Evolutionary conservation across 78 protist species (phyloP), one percentile per base, ranked within the genome.

Genomic region (Chrysochromulina parva): DNA sequence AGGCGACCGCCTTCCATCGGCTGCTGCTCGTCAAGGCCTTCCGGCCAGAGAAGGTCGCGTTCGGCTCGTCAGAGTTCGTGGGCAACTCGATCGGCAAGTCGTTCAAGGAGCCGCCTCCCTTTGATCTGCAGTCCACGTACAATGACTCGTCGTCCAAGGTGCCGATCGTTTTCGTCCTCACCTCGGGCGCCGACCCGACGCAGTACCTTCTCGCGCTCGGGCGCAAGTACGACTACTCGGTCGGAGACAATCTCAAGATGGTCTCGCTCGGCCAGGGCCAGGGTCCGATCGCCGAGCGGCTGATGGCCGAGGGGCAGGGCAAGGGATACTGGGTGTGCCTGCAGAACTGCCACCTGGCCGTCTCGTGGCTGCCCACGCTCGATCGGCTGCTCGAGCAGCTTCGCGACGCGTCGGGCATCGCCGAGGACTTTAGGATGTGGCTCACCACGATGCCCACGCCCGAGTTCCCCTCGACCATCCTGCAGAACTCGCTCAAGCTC

Each of bases 321-420:
- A 54, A 20, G 47, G 97, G 97, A 16, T 60, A 85, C 54, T 95
- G 96, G 96, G 92, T 96, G 11, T 57, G 95, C 86, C 82, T 96
- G 38, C 96, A 94, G 81, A 97, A 96, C 89, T 97, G 98, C 90
- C 98, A 97, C 48, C 91, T 97, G 48, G 96, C 95, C 38, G 85
- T 47, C 53, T 82, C 95, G 22, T 95, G 95, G 93, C 88, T 96
- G 96, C 92, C 96, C 0, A 54, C 2, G n/a, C 91, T 96, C 5
- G 94, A 95, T 10, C 13, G 90, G 20, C 7, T 89, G 57, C 55
- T 91, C n/a, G 95, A 94, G 74, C 60, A 89, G 55, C 24, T 89
- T 55, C 74, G 81, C 74, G 82, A 71, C 48, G 13, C 55, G 24
- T 16, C 0, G 13, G 65, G 2, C 17, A 5, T 52, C 50, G 26